Conservation (phyloP, 148 eudicot species). For the Drosera capensis region DNA sequence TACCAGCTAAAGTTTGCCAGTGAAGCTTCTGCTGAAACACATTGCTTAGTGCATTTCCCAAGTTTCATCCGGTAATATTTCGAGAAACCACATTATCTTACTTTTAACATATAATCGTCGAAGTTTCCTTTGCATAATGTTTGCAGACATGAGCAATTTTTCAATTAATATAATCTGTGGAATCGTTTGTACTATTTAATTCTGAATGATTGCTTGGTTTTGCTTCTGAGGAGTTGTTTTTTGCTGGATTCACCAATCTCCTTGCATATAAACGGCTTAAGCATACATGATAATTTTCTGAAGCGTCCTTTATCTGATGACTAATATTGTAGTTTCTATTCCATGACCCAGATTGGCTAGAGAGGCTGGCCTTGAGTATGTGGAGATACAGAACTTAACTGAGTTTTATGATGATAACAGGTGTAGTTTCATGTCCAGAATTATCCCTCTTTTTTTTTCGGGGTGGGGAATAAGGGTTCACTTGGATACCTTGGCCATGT, state of each 20-base stretch:
- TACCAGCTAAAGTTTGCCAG: slow-evolving; percentile 93
- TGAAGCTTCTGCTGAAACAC: slow-evolving; percentile 77
- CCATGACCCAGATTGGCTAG: slow-evolving; percentile 71
- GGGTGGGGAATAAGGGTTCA: no score
- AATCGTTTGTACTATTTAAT: no score
- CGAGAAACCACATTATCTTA: background rate
- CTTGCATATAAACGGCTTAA: background rate
- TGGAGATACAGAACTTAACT: slow-evolving; percentile 84
- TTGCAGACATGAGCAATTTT: no score
- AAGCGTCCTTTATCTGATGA: background rate
- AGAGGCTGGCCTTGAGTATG: slow-evolving; percentile 92
- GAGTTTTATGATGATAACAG: slow-evolving; percentile 97
- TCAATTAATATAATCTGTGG: no score
- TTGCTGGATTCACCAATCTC: no score
- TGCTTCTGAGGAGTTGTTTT: no score
- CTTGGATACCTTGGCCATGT: background rate
- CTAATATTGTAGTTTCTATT: background rate
- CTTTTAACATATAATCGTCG: no score
- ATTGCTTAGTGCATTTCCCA: slow-evolving; percentile 96
- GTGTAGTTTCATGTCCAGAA: slow-evolving; percentile 8
- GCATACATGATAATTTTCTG: background rate
- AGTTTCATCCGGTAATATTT: slow-evolving; percentile 72
- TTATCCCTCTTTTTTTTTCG: background rate
- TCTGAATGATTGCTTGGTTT: no score
- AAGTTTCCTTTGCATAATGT: background rate